Conservation (phyloP, 176 grass and related monocot genomes). For the Aegilops umbellulata region DNA sequence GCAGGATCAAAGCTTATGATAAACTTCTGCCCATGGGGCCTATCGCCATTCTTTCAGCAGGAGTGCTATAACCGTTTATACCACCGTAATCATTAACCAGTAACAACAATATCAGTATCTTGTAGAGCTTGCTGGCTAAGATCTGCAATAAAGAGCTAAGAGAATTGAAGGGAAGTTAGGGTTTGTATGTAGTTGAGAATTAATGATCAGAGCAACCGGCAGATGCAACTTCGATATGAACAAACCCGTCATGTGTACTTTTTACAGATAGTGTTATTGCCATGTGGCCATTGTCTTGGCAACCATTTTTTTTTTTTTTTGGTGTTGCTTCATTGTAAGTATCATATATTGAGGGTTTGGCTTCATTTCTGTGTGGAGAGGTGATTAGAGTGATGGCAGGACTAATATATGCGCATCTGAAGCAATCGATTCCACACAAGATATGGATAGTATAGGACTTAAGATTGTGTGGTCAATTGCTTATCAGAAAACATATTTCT, state of each 20-base stretch:
- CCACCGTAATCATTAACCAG: background rate
- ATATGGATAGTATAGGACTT: background rate
- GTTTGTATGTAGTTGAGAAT: background rate
- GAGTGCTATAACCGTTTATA: conserved; percentile 10
- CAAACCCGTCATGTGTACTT: background rate
- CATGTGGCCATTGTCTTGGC: background rate
- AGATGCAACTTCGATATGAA: background rate
- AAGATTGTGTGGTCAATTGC: conserved; percentile 7
- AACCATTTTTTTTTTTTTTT: background rate
- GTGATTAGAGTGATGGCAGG: conserved; percentile 7
- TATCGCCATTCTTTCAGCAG: background rate
- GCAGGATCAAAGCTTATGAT: background rate
- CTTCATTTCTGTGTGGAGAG: background rate
- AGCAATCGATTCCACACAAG: background rate
- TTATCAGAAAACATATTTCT: background rate
- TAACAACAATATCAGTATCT: background rate
- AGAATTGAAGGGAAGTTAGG: background rate
- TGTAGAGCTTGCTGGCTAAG: background rate
- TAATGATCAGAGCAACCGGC: background rate
- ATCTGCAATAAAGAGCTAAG: background rate
- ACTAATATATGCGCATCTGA: background rate
- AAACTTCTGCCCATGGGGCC: background rate
- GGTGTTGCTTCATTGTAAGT: background rate
- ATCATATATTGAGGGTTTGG: background rate
- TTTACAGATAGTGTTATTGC: background rate